Evolutionary conservation across 176 grass and related monocot genomes (phyloP).

Genomic region (Lolium perenne): DNA sequence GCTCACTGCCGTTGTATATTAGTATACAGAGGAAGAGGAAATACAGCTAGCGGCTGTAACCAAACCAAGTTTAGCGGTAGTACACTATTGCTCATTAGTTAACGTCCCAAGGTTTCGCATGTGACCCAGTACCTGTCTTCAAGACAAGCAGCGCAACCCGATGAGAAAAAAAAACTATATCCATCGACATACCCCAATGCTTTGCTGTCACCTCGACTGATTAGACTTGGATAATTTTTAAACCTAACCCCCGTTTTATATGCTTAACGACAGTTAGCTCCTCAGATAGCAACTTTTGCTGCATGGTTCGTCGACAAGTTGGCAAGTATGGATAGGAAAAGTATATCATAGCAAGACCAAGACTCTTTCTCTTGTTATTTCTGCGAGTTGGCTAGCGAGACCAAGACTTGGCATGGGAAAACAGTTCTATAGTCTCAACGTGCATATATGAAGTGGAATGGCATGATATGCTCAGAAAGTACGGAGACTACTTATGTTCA

Average conservation of each 20-base stretch:
- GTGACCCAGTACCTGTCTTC: conserved; percentile 29
- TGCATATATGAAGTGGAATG: background rate
- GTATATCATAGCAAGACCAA: background rate
- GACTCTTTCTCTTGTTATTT: background rate
- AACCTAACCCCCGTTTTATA: background rate
- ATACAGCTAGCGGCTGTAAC: background rate
- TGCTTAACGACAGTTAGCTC: background rate
- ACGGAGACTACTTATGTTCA: background rate
- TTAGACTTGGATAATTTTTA: background rate
- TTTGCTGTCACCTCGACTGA: background rate
- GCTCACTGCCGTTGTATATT: background rate
- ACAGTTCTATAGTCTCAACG: background rate
- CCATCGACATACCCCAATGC: background rate
- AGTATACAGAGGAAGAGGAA: background rate
- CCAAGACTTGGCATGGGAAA: background rate
- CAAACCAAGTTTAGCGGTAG: background rate
- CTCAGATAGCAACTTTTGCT: background rate
- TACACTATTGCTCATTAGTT: conserved; percentile 10
- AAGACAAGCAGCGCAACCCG: conserved; percentile 19
- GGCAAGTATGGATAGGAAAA: background rate
- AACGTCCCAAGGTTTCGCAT: conserved; percentile 37
- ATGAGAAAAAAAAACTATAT: background rate
- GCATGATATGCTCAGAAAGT: background rate
- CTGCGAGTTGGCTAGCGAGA: background rate
- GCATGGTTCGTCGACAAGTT: conserved; percentile 8